These are phyloP conservation scores for Amanita molliuscula DNA, from an alignment of 768 basidiomycete species.

Conservation along the genomic window DNA sequence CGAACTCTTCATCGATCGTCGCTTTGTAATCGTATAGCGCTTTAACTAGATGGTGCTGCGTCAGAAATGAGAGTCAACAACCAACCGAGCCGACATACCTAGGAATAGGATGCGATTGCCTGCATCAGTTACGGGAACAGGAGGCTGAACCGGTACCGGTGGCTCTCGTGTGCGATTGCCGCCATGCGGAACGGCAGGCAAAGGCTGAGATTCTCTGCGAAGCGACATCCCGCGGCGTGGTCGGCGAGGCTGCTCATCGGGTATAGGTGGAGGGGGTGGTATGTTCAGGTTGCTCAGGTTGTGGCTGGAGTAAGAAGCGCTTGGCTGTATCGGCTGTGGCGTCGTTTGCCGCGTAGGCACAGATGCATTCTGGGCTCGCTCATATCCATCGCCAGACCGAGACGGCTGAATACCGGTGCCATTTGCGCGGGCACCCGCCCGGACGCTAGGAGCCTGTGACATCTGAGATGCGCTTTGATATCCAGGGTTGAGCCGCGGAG, in stretches of 20 bases:
- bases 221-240: background rate
- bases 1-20: constrained; percentile 86
- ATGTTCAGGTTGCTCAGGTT: background rate
- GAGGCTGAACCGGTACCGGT: background rate
- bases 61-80: background rate
- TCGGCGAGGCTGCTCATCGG: background rate
- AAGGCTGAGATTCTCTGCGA: constrained; percentile 5
- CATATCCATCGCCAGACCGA: background rate
- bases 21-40: constrained; percentile 84
- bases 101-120: constrained; percentile 4
- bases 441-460: background rate
- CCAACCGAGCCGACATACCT: background rate
- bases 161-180: background rate
- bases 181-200: background rate
- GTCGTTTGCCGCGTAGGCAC: background rate
- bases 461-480: constrained; percentile 5
- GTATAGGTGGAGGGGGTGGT: constrained; percentile 2
- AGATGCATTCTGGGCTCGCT: background rate
- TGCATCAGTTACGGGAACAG: constrained; percentile 3
- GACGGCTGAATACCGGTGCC: background rate
- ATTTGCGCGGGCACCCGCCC: background rate
- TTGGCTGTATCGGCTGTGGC: background rate
- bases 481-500: constrained; percentile 12
- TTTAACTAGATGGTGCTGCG: constrained; percentile 44
- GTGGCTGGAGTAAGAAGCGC: background rate